Evolutionary conservation across 345 rosid species (phyloP).

Genomic region (Tarenaya hassleriana): DNA sequence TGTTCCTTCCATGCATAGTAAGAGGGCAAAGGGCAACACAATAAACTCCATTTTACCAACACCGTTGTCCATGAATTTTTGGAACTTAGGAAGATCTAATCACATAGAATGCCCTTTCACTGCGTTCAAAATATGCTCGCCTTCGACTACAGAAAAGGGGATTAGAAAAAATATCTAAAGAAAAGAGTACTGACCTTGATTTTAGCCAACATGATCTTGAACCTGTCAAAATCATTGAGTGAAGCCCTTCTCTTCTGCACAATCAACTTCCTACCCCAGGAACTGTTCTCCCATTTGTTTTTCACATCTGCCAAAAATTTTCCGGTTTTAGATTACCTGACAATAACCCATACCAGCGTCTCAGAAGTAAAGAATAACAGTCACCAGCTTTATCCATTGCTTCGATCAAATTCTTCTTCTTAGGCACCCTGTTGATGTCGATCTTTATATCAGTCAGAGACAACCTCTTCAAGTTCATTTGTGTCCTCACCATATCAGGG

Average conservation of each 20-base stretch:
- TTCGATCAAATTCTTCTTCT: slow-evolving; percentile 63
- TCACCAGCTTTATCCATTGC: slow-evolving; percentile 85
- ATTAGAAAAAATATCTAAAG: neutral
- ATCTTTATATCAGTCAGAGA: slow-evolving; percentile 65
- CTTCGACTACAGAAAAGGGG: too few relatives aligned
- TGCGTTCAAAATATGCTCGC: too few relatives aligned
- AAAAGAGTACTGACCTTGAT: slow-evolving; percentile 41
- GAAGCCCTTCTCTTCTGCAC: slow-evolving; percentile 74
- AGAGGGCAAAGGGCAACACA: too few relatives aligned
- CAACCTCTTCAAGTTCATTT: slow-evolving; percentile 80
- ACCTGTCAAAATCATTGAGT: slow-evolving; percentile 74
- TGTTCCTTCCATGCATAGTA: too few relatives aligned
- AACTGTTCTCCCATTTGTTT: slow-evolving; percentile 81
- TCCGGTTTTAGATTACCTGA: neutral
- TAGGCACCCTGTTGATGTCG: slow-evolving; percentile 68
- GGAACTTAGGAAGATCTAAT: too few relatives aligned
- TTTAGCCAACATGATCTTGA: slow-evolving; percentile 84
- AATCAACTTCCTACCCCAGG: slow-evolving; percentile 80
- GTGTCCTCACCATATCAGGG: slow-evolving; percentile 77
- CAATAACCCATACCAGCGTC: neutral
- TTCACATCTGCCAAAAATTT: slow-evolving; percentile 50
- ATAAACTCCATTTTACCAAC: too few relatives aligned
- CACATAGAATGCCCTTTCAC: too few relatives aligned
- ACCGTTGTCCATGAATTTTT: too few relatives aligned
- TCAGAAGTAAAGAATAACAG: neutral